Base-by-base conservation (phyloP, 345 rosid species). In the Eucalyptus coolabah region DNA sequence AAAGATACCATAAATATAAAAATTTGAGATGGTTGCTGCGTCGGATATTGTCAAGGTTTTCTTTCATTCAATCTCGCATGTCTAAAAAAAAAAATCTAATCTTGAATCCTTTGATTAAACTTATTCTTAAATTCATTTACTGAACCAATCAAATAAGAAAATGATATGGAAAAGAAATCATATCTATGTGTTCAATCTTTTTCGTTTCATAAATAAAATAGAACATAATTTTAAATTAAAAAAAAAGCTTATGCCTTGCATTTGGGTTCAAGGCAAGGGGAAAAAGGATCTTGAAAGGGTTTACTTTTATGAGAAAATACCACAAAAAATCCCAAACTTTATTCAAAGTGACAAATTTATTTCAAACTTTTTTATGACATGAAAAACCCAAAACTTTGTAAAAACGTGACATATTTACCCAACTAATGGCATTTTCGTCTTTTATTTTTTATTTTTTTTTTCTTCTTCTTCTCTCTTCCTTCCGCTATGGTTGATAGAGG, bases 281-380 rank as follows among this genome's bases (percentile, higher is more conserved):
- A 32, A 8, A n/a, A 65, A 7, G 3, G 19, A 65, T 4, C 1
- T 14, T 0, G 0, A 54, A 54, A 5, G 12, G 80, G 80, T 32
- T 32, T 67, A 51, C 51, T 50, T 50, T 50, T 50, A 49, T 13
- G 50, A 0, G 50, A 49, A 49, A 49, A 49, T 2, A 49, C 50
- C 6, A 49, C 16, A 12, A 49, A 49, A 49, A 49, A 49, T 12
- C 16, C 1, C 0, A 49, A 49, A 49, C 50, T 49, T 49, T 4
- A 0, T 0, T 1, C 2, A 49, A 49, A 49, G 15, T 49, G 50
- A 49, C 15, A 49, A 49, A 13, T 49, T 1, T 50, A 50, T 0
- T 2, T 0, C 16, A 13, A 50, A 49, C 16, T 49, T 47, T 49
- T 49, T 49, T 49, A 0, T 49, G 6, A 49, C 1, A 49, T 49